Evolutionary conservation across 2,329 filamentous ascomycete species (phyloP), one percentile per base, ranked within the genome.

Genomic region (Fusarium sublunatum): DNA sequence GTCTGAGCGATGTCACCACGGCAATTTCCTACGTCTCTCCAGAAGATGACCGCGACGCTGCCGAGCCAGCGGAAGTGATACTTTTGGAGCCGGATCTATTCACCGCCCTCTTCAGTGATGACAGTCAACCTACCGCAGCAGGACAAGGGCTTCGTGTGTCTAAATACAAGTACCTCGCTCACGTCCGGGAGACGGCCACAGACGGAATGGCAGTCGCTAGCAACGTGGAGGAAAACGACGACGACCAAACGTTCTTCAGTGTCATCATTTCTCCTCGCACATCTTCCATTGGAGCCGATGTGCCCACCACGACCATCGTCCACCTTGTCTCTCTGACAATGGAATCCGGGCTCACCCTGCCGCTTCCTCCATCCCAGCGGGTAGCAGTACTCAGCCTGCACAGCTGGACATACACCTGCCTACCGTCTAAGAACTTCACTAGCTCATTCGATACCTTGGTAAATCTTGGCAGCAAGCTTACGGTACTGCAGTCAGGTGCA

Each of bases 331-430:
- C 58, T 2, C 49, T 81, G 28, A 64, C 69, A 11, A n/a, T n/a
- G n/a, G n/a, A n/a, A n/a, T n/a, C n/a, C n/a, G n/a, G n/a, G n/a
- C n/a, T n/a, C n/a, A n/a, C n/a, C n/a, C n/a, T n/a, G n/a, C n/a
- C n/a, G n/a, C n/a, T n/a, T n/a, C n/a, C n/a, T n/a, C n/a, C n/a
- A n/a, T n/a, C n/a, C n/a, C n/a, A n/a, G n/a, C n/a, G n/a, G n/a
- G n/a, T n/a, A n/a, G n/a, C n/a, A n/a, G n/a, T n/a, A n/a, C n/a
- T n/a, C n/a, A 77, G 74, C 2, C 64, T 81, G 3, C 62, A 75
- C 52, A 75, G 71, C 31, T 81, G 79, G 79, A 70, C 65, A 1
- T 80, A 80, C 53, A 75, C 70, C 1, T 60, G 59, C n/a, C 46
- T 74, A 2, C 77, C 78, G 1, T 57, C 75, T 13, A 15, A 32